These are phyloP conservation scores for Teratosphaeriaceae sp. DNA, from an alignment of 2,329 filamentous ascomycete genomes.

Conservation along the genomic window DNA sequence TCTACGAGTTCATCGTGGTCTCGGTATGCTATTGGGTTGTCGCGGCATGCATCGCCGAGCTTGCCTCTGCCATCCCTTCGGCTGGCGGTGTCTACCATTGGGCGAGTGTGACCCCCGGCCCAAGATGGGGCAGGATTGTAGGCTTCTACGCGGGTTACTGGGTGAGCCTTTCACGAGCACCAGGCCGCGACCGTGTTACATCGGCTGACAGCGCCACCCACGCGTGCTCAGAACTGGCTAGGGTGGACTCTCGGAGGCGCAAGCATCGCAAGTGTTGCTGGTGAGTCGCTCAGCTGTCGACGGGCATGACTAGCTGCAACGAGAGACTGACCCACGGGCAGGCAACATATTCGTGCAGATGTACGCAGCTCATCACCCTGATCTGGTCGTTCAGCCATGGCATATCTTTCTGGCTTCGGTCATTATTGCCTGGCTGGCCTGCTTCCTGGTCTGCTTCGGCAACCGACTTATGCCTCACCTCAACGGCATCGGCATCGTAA, in stretches of 20 bases:
- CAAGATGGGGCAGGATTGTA: neutral
- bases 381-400: neutral
- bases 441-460: neutral
- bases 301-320: no score
- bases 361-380: neutral
- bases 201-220: no score
- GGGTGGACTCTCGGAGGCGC: neutral
- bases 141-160: neutral
- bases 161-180: no score
- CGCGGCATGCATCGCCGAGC: conserved; percentile 1
- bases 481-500: neutral
- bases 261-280: neutral
- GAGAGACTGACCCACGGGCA: neutral
- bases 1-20: conserved; percentile 1
- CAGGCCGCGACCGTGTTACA: no score
- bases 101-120: neutral
- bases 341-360: conserved; percentile 2
- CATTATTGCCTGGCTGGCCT: neutral
- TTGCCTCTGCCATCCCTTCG: conserved; percentile 1
- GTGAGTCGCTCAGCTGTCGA: neutral
- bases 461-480: neutral
- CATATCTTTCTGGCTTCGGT: neutral
- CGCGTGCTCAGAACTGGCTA: neutral
- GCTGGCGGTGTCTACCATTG: neutral
- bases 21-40: conserved; percentile 1